Base-by-base conservation (phyloP, 352 stramenopile genomes). In the Globisporangium irregulare region DNA sequence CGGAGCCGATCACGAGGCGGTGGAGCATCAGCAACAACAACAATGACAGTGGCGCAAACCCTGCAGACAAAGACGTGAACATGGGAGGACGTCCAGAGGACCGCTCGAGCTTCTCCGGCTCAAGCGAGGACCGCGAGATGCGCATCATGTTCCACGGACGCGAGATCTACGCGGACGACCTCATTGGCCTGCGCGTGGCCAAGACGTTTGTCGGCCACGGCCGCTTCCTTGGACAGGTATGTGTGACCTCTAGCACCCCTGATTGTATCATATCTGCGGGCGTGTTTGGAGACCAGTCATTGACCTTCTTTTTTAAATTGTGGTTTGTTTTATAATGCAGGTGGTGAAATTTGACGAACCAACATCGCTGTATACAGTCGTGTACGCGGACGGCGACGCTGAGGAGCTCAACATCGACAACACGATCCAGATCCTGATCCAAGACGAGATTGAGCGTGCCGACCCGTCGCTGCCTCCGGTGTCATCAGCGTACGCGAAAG, bases 331-430 rank as follows among this genome's bases (percentile, higher is more conserved):
- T 18, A 46, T 46, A 15, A 3, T 50, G 2, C 34, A 81, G 73
- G 84, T 95, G 4, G 83, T 95, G 58, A 93, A 93, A 67, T 95
- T 93, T 68, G 86, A 95, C 73, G 77, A 86, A n/a, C 72, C 75
- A 3, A 78, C 75, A 54, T 69, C 77, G 43, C 59, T 87, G 25
- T 95, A 92, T 60, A 95, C 87, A 9, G 76, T 94, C n/a, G 86
- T 94, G 14, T 95, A 95, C 67, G 87, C 84, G 0, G 87, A 95
- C 56, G 87, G 87, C 0, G 87, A 95, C 63, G 84, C 81, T 22
- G 87, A 95, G 41, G 86, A 94, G 34, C 66, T 95, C 36, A 89
- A 71, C 24, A 76, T 93, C 8, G 86, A 95, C 38, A 79, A 73
- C 41, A 95, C 87, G 20, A 79, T 95, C 70, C 77, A 95, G 72